Base-by-base conservation (phyloP, 768 basidiomycete species). In the Inosperma sp. region DNA sequence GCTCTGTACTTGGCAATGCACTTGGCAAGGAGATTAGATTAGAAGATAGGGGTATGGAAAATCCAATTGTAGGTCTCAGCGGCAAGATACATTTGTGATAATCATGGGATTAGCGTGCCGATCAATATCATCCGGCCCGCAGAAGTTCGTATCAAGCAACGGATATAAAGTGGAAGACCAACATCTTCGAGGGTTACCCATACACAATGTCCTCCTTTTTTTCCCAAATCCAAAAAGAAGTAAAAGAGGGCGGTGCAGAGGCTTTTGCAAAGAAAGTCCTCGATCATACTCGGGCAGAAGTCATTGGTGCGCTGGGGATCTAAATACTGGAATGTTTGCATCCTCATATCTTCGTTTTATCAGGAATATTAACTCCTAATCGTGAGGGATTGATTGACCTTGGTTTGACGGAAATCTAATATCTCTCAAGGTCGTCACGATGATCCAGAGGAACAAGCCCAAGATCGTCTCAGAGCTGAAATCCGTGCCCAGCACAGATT, bases 401-500 rank as follows among this genome's bases (percentile, higher is more conserved):
- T 30, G 21, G 36, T 12, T 23, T 47, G 16, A 53, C 22, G 19
- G 30, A 52, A 14, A 31, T 33, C 19, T 35, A 46, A 29, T 37
- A 10, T 36, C 46, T 36, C 7, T 25, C 26, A 29, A 77, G 77
- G 80, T 42, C 82, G 88, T 30, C 91, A 93, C 62, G 87, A 93
- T 59, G 80, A 80, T 42, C 82, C 84, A 0, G 72, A 84, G 50
- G 93, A 92, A 65, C 82, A 79, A 54, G 73, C 68, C 8, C 72
- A 80, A 53, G 93, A 96, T 62, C 71, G 79, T 57, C 72, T 88
- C 56, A 75, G 93, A 19, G 78, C 80, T 2, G 75, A 81, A 63
- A 96, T 97, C 62, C 82, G 83, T 49, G 77, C 78, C 0, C 68
- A 73, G 10, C 96, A 99, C 70, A 81, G 94, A 23, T 98, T 91